Conservation (phyloP, 2,329 filamentous ascomycete genomes). For the Tolypocladium paradoxum region DNA sequence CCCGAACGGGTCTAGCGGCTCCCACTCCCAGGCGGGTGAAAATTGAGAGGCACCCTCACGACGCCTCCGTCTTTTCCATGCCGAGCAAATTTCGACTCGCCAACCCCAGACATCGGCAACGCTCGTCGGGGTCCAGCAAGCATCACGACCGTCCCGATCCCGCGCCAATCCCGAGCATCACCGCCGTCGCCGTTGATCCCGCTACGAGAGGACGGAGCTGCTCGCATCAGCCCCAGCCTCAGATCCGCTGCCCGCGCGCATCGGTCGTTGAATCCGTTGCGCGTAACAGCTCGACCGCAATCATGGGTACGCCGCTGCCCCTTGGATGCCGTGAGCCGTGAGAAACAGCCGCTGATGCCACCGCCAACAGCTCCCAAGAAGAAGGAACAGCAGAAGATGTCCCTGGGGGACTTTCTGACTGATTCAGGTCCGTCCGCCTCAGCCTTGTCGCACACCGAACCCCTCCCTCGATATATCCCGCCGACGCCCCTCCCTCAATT, state of each 20-base stretch:
- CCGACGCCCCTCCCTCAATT: constrained; percentile 2
- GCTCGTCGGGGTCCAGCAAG: constrained; percentile 24
- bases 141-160: constrained; percentile 10
- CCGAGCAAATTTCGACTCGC: constrained; percentile 33
- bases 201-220: neutral
- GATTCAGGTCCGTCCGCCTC: constrained; percentile 63
- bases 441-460: constrained; percentile 11
- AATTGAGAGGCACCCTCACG: constrained; percentile 31
- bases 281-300: constrained; percentile 42
- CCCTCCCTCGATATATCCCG: constrained; percentile 13
- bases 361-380: constrained; percentile 68
- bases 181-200: neutral
- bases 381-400: constrained; percentile 93
- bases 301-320: constrained; percentile 39
- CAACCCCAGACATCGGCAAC: constrained; percentile 30
- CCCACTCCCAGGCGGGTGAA: constrained; percentile 30
- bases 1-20: constrained; percentile 23
- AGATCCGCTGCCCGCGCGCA: constrained; percentile 20
- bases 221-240: neutral
- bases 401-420: constrained; percentile 88
- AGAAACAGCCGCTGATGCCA: constrained; percentile 5
- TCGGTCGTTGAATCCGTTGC: constrained; percentile 32
- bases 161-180: constrained; percentile 9
- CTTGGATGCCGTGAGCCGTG: constrained; percentile 1
- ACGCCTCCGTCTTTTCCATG: constrained; percentile 24